These are phyloP conservation scores for Dactylorhiza incarnata DNA, from an alignment of 106 monocot genomes.

Conservation along the genomic window DNA sequence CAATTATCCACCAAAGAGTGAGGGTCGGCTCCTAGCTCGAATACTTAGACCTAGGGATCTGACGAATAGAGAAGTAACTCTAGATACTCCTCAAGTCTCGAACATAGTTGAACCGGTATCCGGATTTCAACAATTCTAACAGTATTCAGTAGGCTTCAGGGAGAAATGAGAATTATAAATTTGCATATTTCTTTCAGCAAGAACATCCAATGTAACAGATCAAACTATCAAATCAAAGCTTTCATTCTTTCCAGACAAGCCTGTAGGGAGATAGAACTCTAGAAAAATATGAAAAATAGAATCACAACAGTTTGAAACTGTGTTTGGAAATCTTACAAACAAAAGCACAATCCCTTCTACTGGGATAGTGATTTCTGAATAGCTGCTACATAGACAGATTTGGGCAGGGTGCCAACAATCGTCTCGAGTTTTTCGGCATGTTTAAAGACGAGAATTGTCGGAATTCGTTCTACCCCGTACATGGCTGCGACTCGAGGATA, in stretches of 20 bases:
- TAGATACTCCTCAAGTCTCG: too few species aligned
- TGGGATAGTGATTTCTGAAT: conserved; percentile 32
- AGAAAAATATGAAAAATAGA: too few species aligned
- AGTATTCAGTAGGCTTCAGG: too few species aligned
- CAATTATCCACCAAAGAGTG: too few species aligned
- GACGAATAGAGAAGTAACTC: too few species aligned
- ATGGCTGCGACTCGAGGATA: conserved; percentile 50
- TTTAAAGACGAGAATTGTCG: conserved; percentile 73
- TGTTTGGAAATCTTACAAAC: background rate
- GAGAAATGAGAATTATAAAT: too few species aligned
- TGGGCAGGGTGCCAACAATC: conserved; percentile 80
- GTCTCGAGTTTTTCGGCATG: conserved; percentile 53
- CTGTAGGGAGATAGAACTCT: too few species aligned
- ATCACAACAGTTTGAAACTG: background rate
- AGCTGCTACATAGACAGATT: conserved; percentile 69
- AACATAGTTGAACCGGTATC: too few species aligned
- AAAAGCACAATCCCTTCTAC: background rate
- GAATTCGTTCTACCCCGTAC: conserved; percentile 51
- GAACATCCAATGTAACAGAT: background rate
- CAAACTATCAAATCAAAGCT: background rate
- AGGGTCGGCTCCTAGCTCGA: too few species aligned
- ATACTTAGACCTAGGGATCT: too few species aligned
- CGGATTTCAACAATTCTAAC: too few species aligned
- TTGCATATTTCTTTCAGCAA: too few species aligned
- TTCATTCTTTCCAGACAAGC: background rate